Evolutionary conservation across 192 early-diverging fungal genomes (phyloP).

Genomic region (Umbelopsis sp.): DNA sequence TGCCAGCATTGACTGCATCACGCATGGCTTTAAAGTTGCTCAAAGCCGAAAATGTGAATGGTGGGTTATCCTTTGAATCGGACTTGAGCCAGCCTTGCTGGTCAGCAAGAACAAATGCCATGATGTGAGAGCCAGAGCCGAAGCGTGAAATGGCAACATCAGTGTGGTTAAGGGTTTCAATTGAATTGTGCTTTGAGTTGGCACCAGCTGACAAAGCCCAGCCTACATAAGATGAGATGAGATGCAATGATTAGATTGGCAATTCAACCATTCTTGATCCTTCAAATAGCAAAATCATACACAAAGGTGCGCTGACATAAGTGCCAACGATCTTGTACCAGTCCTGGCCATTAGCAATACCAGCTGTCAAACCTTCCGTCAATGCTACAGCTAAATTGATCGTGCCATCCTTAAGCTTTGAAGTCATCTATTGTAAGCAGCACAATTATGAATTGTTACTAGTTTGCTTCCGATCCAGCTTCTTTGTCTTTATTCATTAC

Average conservation of each 20-base stretch:
- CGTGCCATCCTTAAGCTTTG: slow-evolving; percentile 63
- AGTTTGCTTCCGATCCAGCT: neutral
- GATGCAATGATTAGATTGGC: neutral
- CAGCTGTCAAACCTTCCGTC: slow-evolving; percentile 81
- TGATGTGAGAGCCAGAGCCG: slow-evolving; percentile 83
- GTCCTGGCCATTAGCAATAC: slow-evolving; percentile 60
- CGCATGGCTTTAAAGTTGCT: slow-evolving; percentile 76
- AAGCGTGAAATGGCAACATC: slow-evolving; percentile 64
- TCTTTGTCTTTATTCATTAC: neutral
- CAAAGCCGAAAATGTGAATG: slow-evolving; percentile 72
- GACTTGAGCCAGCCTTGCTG: slow-evolving; percentile 64
- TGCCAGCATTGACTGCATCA: slow-evolving; percentile 62
- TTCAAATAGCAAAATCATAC: slow-evolving; percentile 34
- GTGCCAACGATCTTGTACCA: slow-evolving; percentile 78
- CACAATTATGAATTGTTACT: slow-evolving; percentile 14
- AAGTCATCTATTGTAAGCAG: slow-evolving; percentile 46
- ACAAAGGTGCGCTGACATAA: slow-evolving; percentile 75
- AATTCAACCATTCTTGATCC: slow-evolving; percentile 15
- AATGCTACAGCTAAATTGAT: slow-evolving; percentile 86
- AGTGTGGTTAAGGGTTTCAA: slow-evolving; percentile 43
- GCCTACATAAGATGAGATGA: slow-evolving; percentile 31
- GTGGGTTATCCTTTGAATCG: slow-evolving; percentile 18
- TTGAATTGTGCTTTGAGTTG: slow-evolving; percentile 47
- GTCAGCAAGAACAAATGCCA: slow-evolving; percentile 67
- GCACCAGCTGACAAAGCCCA: slow-evolving; percentile 72